These are phyloP conservation scores for Lasiosphaeriaceae sp. DNA, from an alignment of 495 filamentous ascomycete genomes.

Conservation along the genomic window DNA sequence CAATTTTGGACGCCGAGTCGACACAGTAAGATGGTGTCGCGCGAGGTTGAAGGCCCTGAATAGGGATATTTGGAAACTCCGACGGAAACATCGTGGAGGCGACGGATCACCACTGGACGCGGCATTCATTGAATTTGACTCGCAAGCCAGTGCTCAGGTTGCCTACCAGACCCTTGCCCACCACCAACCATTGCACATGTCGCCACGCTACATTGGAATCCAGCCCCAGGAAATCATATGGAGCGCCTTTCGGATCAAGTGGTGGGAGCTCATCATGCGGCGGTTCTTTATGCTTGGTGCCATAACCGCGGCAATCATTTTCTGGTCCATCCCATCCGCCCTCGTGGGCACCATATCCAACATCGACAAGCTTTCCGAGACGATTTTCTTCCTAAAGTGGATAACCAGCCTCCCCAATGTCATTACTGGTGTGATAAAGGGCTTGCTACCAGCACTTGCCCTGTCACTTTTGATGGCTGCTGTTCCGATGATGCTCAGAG, in stretches of 20 bases:
- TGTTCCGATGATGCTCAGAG: conserved; percentile 70
- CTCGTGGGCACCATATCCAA: conserved; percentile 77
- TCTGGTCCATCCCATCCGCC: conserved; percentile 86
- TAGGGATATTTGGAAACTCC: conserved; percentile 62
- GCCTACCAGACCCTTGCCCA: conserved; percentile 80
- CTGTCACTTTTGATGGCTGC: conserved; percentile 76
- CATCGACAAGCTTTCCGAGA: conserved; percentile 60
- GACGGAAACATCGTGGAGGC: conserved; percentile 42
- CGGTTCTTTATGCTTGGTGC: conserved; percentile 59
- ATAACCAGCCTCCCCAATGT: conserved; percentile 60
- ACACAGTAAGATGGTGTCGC: conserved; percentile 83
- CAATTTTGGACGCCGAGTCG: conserved; percentile 58
- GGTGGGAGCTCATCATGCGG: conserved; percentile 74
- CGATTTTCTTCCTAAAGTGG: conserved; percentile 61
- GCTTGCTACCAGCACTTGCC: conserved; percentile 70
- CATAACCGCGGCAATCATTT: conserved; percentile 69
- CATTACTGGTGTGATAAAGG: conserved; percentile 71
- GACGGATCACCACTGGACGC: conserved; percentile 52
- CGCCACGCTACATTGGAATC: conserved; percentile 76
- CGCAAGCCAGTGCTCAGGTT: conserved; percentile 70
- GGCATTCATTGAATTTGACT: conserved; percentile 79
- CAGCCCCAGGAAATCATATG: conserved; percentile 79
- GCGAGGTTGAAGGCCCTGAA: conserved; percentile 70
- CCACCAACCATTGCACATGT: conserved; percentile 76
- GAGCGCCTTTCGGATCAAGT: conserved; percentile 73